Evolutionary conservation across 768 basidiomycete genomes (phyloP), one percentile per base, ranked within the genome.

Genomic region (Lactifluus subvellereus): DNA sequence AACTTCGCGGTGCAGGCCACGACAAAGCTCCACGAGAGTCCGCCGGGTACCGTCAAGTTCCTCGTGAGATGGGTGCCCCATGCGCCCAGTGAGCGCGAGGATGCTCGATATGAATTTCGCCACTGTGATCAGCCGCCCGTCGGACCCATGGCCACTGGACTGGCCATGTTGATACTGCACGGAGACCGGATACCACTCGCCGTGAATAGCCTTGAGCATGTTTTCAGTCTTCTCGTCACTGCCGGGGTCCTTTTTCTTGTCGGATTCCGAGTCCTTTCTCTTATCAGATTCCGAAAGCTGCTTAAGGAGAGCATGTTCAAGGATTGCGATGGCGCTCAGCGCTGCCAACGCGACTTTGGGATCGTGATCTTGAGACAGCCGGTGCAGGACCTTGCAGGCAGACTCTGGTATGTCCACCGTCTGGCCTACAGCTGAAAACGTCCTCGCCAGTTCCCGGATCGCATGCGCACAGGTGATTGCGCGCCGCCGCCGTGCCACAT

Each of bases 391-490:
- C 49, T 4, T 30, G 49, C 49, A 30, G 27, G 49, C 27, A 14
- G 27, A 2, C 1, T 13, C n/a, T 8, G 49, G 30, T 16, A 50
- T 32, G 27, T 13, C 13, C 49, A 32, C 11, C 27, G 4, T 16
- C 30, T 32, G 3, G 13, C 14, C 27, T 32, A 37, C 35, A 20
- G 57, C 49, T 11, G 35, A n/a, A 16, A 57, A 54, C n/a, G 52
- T 30, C 8, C 16, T 57, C 22, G 55, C 56, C 13, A 65, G 37
- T 30, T 63, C 55, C 43, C 50, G 42, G 56, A 64, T 18, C 6
- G 56, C 64, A n/a, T 47, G 54, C n/a, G 52, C 11, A 16, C 64
- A 65, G 10, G 49, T 54, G 43, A 64, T 38, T 3, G 61, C 61
- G n/a, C 64, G 64, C 9, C 47, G 61, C 16, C 55, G 42, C 18